Base-by-base conservation (phyloP, 108 stramenopile species). In the Mediolabrus comicus region DNA sequence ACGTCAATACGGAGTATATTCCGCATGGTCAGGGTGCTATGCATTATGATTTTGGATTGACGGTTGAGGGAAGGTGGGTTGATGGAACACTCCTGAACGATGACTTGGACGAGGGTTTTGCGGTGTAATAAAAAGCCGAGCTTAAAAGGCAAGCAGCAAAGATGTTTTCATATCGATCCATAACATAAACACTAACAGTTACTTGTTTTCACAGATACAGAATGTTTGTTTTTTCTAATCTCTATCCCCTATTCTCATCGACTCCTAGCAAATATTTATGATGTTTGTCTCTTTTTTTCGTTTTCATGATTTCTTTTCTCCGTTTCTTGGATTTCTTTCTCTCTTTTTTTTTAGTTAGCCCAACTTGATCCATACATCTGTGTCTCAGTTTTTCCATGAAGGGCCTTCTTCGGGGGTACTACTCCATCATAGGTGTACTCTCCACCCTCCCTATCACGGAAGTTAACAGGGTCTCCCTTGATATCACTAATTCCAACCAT, bases 401-500 rank as follows among this genome's bases (percentile, higher is more conserved):
- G 73, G 46, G 81, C 82, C 79, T 83, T 89, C 92, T 98, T 97
- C 43, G 94, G 92, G 24, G 98, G 97, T 16, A 97, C 92, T 12
- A 75, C 67, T 25, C 92, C 97, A 30, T 83, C 83, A 75, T 91
- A 85, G 5, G 41, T 57, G 74, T 51, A 86, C 68, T 88, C 87
- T 29, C 97, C 97, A 31, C 97, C 97, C 88, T 98, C 98, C 26
- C 98, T 84, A 71, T 98, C 98, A 71, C 98, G 93, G 81, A 99
- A 99, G 85, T 98, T 98, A 13, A 98, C 97, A 7, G 87, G 81
- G 81, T 97, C 96, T 11, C 81, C 92, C 74, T 97, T 94, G 83
- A 99, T 95, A 78, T 99, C 98, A 12, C 82, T 88, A 62, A 98
- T 95, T 33, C 98, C 98, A 49, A 98, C 97, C 98, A 99, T 99